Conservation (phyloP, 768 basidiomycete species). For the Boletus rex-veris region DNA sequence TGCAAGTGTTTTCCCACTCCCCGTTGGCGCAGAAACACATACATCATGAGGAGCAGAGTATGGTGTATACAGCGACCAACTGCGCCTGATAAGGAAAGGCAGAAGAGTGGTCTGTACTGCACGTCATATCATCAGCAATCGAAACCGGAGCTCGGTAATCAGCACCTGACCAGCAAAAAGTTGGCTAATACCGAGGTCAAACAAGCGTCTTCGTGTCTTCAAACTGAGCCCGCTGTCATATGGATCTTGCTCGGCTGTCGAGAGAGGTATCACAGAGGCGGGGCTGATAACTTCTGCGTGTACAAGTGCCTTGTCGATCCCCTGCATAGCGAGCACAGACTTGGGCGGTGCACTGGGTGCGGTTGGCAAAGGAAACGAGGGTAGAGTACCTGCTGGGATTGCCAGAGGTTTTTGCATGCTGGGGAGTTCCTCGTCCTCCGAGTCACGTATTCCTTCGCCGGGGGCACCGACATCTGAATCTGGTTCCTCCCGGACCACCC, state of each 20-base stretch:
- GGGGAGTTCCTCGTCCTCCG: neutral
- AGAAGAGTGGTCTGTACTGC: constrained; percentile 87
- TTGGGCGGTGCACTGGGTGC: constrained; percentile 69
- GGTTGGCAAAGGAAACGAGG: constrained; percentile 65
- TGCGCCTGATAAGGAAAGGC: constrained; percentile 66
- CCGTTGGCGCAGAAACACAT: constrained; percentile 95
- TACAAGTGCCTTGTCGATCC: constrained; percentile 69
- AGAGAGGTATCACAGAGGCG: constrained; percentile 42
- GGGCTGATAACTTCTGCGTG: constrained; percentile 70
- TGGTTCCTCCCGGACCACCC: constrained; percentile 27
- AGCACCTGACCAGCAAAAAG: constrained; percentile 76
- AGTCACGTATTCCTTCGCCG: neutral
- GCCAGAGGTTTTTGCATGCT: constrained; percentile 4
- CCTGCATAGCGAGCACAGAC: constrained; percentile 68
- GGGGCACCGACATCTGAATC: constrained; percentile 13
- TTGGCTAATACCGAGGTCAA: constrained; percentile 77
- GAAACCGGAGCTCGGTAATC: neutral
- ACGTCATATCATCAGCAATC: constrained; percentile 15
- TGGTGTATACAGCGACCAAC: constrained; percentile 57
- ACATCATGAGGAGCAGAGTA: constrained; percentile 71
- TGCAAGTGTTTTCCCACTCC: constrained; percentile 96
- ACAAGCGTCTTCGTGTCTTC: constrained; percentile 58
- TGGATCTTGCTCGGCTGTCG: constrained; percentile 32
- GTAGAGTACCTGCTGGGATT: constrained; percentile 41
- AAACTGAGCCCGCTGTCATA: constrained; percentile 50